Conservation (phyloP, 2,329 filamentous ascomycete genomes). For the Cladosporium cucumerinum region DNA sequence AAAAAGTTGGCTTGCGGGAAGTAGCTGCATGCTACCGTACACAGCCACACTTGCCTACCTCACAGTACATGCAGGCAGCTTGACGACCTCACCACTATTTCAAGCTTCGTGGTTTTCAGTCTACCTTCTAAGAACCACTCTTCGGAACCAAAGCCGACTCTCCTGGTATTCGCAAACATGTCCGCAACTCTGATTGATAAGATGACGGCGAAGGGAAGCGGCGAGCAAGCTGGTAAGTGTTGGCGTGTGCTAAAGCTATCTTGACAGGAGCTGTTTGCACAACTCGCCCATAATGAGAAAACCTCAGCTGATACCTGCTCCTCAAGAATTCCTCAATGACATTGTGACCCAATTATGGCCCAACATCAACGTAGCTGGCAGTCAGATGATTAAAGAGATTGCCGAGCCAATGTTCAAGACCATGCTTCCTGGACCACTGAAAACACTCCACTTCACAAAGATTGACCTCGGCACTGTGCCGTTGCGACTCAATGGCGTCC, state of each 20-base stretch:
- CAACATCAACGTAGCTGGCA: conserved; percentile 46
- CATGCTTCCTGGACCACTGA: conserved; percentile 46
- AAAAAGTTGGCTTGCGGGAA: conserved; percentile 12
- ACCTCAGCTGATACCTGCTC: conserved; percentile 4
- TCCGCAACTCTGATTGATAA: conserved; percentile 38
- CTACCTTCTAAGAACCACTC: neutral
- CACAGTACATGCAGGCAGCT: conserved; percentile 1
- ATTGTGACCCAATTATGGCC: conserved; percentile 50
- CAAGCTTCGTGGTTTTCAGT: neutral
- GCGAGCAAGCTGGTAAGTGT: conserved; percentile 39
- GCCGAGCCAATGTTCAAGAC: conserved; percentile 49
- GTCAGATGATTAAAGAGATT: conserved; percentile 46
- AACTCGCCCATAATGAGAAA: too few relatives aligned
- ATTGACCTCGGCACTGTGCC: conserved; percentile 46
- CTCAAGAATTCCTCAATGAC: conserved; percentile 47
- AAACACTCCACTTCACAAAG: conserved; percentile 45
- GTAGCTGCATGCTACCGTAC: neutral
- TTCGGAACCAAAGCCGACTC: neutral
- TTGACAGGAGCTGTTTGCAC: neutral
- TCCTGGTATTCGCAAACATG: neutral
- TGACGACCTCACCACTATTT: conserved; percentile 1
- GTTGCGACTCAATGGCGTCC: conserved; percentile 41
- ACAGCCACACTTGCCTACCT: conserved; percentile 10
- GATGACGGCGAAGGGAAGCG: conserved; percentile 41
- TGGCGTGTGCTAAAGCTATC: neutral